A percentile compares a stretch with the other conserved stretches of the same genome.
phyloP scores from a whole-genome alignment of 768 basidiomycete species.

The Omphalotus guepiniiformis region DNA sequence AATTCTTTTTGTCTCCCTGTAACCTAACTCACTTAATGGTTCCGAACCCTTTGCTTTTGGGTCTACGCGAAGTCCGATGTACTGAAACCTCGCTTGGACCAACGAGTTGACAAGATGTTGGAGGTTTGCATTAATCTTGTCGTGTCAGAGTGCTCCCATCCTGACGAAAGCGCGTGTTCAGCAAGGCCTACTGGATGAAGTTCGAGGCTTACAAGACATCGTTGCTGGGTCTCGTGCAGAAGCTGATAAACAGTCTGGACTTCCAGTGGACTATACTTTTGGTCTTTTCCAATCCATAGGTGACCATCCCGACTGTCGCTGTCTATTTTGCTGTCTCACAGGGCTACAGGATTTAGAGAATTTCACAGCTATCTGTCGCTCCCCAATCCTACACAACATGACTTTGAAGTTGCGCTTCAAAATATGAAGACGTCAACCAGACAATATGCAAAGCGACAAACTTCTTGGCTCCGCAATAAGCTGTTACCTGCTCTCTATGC shows the following conservation, averaged over 20 bases:
- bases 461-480: slow-evolving; percentile 91
- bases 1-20: background rate
- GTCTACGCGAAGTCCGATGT: slow-evolving; percentile 66
- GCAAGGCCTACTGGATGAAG: slow-evolving; percentile 81
- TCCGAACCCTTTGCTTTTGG: slow-evolving; percentile 87
- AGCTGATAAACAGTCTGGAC: slow-evolving; percentile 1
- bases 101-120: slow-evolving; percentile 87
- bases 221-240: slow-evolving; percentile 12
- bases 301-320: slow-evolving; percentile 21
- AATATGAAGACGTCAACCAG: slow-evolving; percentile 84
- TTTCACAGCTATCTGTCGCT: slow-evolving; percentile 66
- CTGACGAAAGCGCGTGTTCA: slow-evolving; percentile 24
- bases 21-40: slow-evolving; percentile 42
- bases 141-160: background rate
- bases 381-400: slow-evolving; percentile 31
- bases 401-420: slow-evolving; percentile 57
- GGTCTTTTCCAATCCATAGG: slow-evolving; percentile 97
- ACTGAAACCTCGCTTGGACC: slow-evolving; percentile 67
- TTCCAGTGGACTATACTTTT: slow-evolving; percentile 57
- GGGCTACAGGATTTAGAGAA: slow-evolving; percentile 82
- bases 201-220: slow-evolving; percentile 47
- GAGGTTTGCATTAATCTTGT: slow-evolving; percentile 43
- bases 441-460: slow-evolving; percentile 88
- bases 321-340: background rate
- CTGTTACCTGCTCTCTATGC: slow-evolving; percentile 66